Evolutionary conservation across 257 asterid species (phyloP).

Genomic region (Capsicum chinense): DNA sequence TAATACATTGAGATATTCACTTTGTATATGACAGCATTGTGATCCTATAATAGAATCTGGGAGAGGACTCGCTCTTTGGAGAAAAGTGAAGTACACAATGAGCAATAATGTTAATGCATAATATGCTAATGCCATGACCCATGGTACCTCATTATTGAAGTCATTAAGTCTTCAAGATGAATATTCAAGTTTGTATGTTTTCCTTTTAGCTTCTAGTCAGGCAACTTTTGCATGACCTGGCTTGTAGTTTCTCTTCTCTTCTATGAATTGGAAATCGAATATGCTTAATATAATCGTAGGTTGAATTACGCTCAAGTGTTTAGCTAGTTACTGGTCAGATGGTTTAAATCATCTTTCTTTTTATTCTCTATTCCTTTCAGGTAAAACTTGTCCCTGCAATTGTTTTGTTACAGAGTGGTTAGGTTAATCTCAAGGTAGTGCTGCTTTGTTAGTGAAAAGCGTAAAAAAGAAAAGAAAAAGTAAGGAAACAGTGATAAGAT

Average conservation of each 20-base stretch:
- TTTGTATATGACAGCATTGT: neutral
- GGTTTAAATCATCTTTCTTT: neutral
- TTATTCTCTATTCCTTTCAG: neutral
- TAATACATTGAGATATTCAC: neutral
- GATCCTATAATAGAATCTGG: neutral
- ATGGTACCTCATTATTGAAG: neutral
- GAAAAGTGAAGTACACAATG: neutral
- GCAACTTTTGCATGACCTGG: neutral
- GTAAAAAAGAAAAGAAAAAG: neutral
- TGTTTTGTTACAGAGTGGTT: neutral
- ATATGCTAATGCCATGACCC: neutral
- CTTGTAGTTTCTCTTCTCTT: neutral
- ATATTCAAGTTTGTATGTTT: neutral
- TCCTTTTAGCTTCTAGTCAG: neutral
- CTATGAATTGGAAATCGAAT: neutral
- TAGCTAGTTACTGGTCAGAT: neutral
- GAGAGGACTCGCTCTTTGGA: neutral
- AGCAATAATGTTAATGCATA: neutral
- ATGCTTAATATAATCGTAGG: neutral
- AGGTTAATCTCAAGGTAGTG: neutral
- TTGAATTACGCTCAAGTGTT: neutral
- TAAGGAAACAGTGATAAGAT: neutral
- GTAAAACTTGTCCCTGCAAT: neutral
- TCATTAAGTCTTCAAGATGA: neutral
- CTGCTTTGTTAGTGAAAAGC: neutral